These are phyloP conservation scores for Nidula niveotomentosa DNA, from an alignment of 1,284 basidiomycete genomes.

Conservation along the genomic window DNA sequence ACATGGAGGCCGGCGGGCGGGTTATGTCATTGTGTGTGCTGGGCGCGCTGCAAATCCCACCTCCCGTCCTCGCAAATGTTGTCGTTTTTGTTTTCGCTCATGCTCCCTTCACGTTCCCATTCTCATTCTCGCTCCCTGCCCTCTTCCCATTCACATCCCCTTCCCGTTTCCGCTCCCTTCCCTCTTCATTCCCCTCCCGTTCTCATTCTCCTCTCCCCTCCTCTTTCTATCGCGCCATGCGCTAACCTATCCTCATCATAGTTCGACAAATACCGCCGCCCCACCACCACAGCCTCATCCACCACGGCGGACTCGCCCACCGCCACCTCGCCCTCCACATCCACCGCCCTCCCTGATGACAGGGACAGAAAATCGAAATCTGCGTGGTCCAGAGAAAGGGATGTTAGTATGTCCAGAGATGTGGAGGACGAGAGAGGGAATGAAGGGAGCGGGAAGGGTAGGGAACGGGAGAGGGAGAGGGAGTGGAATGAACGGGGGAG, in stretches of 20 bases:
- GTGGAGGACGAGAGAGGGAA: not conserved
- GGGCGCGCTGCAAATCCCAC: too few species aligned
- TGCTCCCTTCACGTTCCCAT: too few species aligned
- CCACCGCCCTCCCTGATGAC: not conserved
- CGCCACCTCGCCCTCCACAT: not conserved
- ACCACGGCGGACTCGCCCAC: not conserved
- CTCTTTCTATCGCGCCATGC: not conserved
- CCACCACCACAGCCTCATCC: slow-evolving; percentile 14
- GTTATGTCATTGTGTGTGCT: too few species aligned
- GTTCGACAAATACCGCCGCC: slow-evolving; percentile 18
- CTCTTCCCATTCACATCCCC: not conserved
- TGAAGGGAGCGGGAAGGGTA: slow-evolving; percentile 2
- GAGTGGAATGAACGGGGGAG: slow-evolving; percentile 2
- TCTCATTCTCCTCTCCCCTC: not conserved
- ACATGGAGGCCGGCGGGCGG: too few species aligned
- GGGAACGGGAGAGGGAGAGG: slow-evolving; percentile 6
- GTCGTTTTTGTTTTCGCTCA: too few species aligned
- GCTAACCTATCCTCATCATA: too few species aligned
- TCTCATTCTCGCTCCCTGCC: not conserved
- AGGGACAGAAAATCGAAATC: not conserved
- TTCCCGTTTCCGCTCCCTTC: not conserved
- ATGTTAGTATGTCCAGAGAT: not conserved
- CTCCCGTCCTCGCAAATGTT: too few species aligned
- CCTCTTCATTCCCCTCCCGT: not conserved
- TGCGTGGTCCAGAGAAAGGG: not conserved